Evolutionary conservation across 176 grass and related monocot genomes (phyloP).

Genomic region (Avena insularis): DNA sequence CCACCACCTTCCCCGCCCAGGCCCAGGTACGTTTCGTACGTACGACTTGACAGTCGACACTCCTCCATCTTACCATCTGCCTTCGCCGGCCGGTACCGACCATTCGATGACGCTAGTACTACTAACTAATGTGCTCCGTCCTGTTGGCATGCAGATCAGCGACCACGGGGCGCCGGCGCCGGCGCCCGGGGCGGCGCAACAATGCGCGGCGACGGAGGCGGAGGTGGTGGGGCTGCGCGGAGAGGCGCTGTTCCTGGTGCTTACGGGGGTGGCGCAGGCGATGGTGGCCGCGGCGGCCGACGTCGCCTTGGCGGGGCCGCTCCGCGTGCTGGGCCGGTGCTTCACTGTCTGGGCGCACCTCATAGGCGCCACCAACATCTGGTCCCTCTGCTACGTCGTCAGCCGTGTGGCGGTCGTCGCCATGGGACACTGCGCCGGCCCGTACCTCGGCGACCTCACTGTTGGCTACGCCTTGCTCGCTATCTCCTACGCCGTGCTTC

Average conservation of each 20-base stretch:
- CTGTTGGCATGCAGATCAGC: not conserved
- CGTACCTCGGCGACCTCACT: not conserved
- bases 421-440: not conserved
- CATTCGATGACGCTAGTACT: not conserved
- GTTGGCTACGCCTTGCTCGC: not conserved
- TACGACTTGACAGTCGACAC: not conserved
- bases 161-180: not conserved
- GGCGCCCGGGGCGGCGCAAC: not conserved
- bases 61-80: not conserved
- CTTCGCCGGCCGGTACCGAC: too few species aligned
- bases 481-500: not conserved
- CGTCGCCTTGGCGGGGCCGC: not conserved
- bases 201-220: not conserved
- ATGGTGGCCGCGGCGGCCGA: not conserved
- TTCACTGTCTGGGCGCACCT: not conserved
- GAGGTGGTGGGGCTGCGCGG: not conserved
- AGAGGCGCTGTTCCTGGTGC: not conserved
- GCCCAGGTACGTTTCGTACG: not conserved
- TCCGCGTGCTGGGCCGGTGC: not conserved
- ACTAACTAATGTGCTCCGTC: not conserved
- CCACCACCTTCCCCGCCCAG: not conserved
- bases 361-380: not conserved
- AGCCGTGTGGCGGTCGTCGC: not conserved
- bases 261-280: not conserved
- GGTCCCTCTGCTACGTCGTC: not conserved